A percentile compares a stretch with the other conserved stretches of the same genome.
phyloP scores from a whole-genome alignment of 139 green algal species.

The Microglena sp. region DNA sequence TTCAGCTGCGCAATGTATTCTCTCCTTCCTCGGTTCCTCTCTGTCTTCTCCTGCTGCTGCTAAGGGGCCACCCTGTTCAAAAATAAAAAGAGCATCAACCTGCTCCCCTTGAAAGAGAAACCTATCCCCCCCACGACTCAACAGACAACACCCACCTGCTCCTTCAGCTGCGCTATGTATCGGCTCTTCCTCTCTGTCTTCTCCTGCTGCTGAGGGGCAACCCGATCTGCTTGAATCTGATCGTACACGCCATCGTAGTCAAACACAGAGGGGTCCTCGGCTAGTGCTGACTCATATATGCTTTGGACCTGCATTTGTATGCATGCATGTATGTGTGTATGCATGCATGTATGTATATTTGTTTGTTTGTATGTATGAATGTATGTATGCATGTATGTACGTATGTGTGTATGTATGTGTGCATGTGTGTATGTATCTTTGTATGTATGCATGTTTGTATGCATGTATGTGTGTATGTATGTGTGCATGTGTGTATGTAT shows the following conservation, averaged over 20 bases:
- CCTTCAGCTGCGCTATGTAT: slow-evolving; percentile 57
- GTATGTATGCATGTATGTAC: neutral
- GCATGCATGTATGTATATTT: neutral
- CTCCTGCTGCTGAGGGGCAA: slow-evolving; percentile 50
- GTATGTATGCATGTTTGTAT: no score
- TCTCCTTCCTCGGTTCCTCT: no score
- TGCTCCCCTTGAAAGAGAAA: no score
- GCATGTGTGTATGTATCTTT: no score
- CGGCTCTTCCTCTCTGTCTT: slow-evolving; percentile 39
- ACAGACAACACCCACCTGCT: no score
- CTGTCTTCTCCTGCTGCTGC: no score
- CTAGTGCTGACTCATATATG: slow-evolving; percentile 70
- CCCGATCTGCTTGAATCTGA: slow-evolving; percentile 51
- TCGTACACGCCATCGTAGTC: slow-evolving; percentile 92
- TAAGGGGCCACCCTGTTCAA: slow-evolving; percentile 41
- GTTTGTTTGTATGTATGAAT: slow-evolving; percentile 11
- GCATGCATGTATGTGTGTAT: neutral
- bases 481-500: no score
- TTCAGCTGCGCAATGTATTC: no score
- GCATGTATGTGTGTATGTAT: no score
- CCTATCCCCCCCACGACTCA: no score
- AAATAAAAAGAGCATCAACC: no score
- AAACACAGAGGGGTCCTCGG: slow-evolving; percentile 80
- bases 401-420: no score
- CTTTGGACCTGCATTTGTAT: slow-evolving; percentile 48